Percentiles rank a stretch among this genome's conserved stretches.
These are phyloP conservation scores for Leptodermis oblonga DNA, from an alignment of 257 asterid genomes.

Conservation along the genomic window DNA sequence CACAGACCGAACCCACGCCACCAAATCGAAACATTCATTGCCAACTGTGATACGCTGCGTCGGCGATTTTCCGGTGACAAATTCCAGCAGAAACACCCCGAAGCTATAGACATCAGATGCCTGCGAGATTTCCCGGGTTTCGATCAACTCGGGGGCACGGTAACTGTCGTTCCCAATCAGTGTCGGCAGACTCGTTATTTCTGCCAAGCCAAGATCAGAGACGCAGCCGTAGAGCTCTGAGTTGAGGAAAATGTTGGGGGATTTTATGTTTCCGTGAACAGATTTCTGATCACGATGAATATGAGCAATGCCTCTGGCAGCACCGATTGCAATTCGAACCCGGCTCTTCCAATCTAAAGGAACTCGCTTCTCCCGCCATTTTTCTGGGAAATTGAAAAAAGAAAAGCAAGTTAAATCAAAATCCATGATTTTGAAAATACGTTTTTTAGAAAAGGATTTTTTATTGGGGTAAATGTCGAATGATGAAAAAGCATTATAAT, in stretches of 20 bases:
- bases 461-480: no score
- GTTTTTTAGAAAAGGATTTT: no score
- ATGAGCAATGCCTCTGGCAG: conserved; percentile 71
- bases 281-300: conserved; percentile 57
- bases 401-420: no score
- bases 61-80: conserved; percentile 73
- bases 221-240: conserved; percentile 54
- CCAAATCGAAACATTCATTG: conserved; percentile 60
- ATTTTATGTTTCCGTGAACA: conserved; percentile 74
- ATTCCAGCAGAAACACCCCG: conserved; percentile 67
- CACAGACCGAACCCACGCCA: conserved; percentile 82
- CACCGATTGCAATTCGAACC: conserved; percentile 60
- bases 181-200: conserved; percentile 57
- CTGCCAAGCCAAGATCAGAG: conserved; percentile 67
- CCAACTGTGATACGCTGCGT: no score
- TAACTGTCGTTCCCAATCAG: conserved; percentile 70
- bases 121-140: conserved; percentile 66
- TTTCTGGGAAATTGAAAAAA: no score
- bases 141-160: conserved; percentile 73
- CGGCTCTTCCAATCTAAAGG: conserved; percentile 64
- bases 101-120: conserved; percentile 73
- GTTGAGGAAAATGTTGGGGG: conserved; percentile 69
- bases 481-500: no score
- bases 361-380: conserved; percentile 59
- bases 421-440: no score